phyloP scores from a whole-genome alignment of 139 green algal genomes.

The Auxenochlorella pyrenoidosa region DNA sequence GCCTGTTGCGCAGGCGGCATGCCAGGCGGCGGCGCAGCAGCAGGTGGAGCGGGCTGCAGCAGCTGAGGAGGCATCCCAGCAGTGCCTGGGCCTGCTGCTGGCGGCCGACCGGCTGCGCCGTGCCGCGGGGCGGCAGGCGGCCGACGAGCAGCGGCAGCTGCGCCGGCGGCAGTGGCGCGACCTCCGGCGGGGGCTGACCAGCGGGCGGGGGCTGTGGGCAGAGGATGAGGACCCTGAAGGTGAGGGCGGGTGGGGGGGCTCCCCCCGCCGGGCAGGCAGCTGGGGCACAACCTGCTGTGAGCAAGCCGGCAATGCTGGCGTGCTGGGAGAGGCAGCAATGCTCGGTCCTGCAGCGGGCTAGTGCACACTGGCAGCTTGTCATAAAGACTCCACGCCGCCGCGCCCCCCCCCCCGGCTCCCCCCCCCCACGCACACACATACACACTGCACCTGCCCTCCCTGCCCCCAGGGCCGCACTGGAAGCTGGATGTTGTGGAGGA shows the following conservation, averaged over 20 bases:
- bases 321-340: too few species aligned
- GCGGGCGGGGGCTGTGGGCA: slow-evolving; percentile 53
- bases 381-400: background rate
- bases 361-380: background rate
- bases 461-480: slow-evolving; percentile 46
- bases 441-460: too few species aligned
- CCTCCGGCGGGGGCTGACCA: slow-evolving; percentile 42
- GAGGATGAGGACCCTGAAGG: slow-evolving; percentile 23
- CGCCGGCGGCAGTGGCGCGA: slow-evolving; percentile 42
- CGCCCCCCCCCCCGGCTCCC: background rate
- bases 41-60: background rate
- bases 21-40: background rate
- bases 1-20: background rate
- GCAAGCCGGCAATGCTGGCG: too few species aligned
- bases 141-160: slow-evolving; percentile 42
- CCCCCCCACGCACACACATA: background rate
- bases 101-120: slow-evolving; percentile 5
- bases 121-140: background rate
- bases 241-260: background rate
- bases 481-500: slow-evolving; percentile 59
- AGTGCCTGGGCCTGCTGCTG: background rate
- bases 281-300: too few species aligned
- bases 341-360: too few species aligned
- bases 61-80: slow-evolving; percentile 1
- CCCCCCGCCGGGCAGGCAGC: too few species aligned